Evolutionary conservation across 2,329 filamentous ascomycete species (phyloP).

Genomic region (Herpotrichia juniperi): DNA sequence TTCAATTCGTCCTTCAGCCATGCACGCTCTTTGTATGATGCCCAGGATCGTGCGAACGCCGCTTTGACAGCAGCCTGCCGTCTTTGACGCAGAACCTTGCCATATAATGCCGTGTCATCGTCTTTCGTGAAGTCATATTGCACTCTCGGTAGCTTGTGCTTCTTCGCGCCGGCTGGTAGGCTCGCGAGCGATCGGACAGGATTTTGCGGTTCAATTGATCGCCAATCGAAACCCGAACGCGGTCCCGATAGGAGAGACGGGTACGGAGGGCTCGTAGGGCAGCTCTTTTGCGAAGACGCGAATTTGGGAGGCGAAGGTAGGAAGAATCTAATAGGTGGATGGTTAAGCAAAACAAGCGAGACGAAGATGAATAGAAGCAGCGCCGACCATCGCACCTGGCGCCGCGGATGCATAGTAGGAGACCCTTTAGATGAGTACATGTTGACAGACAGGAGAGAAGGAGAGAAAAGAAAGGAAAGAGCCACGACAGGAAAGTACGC

Average conservation of each 20-base stretch:
- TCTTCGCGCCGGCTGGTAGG: slow-evolving; percentile 73
- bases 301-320: slow-evolving; percentile 15
- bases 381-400: slow-evolving; percentile 19
- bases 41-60: slow-evolving; percentile 78
- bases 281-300: slow-evolving; percentile 16
- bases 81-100: slow-evolving; percentile 60
- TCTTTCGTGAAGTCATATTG: slow-evolving; percentile 69
- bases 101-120: slow-evolving; percentile 58
- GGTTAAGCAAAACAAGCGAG: slow-evolving; percentile 14
- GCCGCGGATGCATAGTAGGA: slow-evolving; percentile 8
- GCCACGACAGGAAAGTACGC: too few species aligned
- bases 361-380: slow-evolving; percentile 16
- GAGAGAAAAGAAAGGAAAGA: not conserved
- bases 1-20: slow-evolving; percentile 84
- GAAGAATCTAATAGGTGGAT: slow-evolving; percentile 12
- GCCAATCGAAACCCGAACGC: slow-evolving; percentile 18
- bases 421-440: slow-evolving; percentile 1
- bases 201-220: slow-evolving; percentile 16
- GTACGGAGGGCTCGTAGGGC: slow-evolving; percentile 19
- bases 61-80: slow-evolving; percentile 71
- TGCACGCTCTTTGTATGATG: slow-evolving; percentile 76
- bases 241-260: slow-evolving; percentile 14
- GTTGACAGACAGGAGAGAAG: not conserved
- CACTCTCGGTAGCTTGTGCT: slow-evolving; percentile 70
- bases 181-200: slow-evolving; percentile 66